Evolutionary conservation across 768 basidiomycete species (phyloP).

Genomic region (Fibroporia radiculosa): DNA sequence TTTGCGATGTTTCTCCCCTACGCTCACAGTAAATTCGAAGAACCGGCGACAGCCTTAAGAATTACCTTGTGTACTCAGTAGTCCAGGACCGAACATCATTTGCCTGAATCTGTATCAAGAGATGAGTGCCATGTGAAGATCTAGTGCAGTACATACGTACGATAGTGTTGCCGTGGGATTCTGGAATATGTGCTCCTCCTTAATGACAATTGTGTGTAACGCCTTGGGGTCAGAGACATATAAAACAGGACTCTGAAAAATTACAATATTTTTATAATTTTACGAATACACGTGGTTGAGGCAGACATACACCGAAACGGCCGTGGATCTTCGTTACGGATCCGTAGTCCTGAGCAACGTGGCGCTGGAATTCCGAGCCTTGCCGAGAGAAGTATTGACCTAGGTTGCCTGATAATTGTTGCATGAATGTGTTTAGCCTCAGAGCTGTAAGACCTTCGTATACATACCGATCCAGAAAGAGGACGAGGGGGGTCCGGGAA

Average conservation of each 20-base stretch:
- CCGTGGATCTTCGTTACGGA: constrained; percentile 11
- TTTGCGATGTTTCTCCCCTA: too few species aligned
- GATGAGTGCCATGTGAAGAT: neutral
- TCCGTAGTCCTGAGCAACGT: constrained; percentile 12
- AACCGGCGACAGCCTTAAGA: neutral
- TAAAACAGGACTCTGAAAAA: constrained; percentile 8
- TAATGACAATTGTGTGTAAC: constrained; percentile 38
- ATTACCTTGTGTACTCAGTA: constrained; percentile 12
- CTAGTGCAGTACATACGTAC: constrained; percentile 5
- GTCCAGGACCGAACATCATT: constrained; percentile 10
- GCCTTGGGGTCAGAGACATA: constrained; percentile 44
- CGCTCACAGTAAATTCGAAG: too few species aligned
- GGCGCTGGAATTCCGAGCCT: constrained; percentile 12
- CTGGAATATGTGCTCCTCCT: constrained; percentile 43
- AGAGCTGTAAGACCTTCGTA: neutral
- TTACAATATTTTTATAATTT: too few species aligned
- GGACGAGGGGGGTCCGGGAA: constrained; percentile 10
- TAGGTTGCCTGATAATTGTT: constrained; percentile 13
- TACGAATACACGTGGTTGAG: too few species aligned
- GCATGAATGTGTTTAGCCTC: neutral
- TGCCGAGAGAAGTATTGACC: constrained; percentile 10
- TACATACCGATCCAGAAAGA: constrained; percentile 11
- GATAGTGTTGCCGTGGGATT: constrained; percentile 37
- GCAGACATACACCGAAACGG: too few species aligned
- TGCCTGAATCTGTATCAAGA: constrained; percentile 10